Conservation (phyloP, 805 yeast genomes). For the Candida michaelii region DNA sequence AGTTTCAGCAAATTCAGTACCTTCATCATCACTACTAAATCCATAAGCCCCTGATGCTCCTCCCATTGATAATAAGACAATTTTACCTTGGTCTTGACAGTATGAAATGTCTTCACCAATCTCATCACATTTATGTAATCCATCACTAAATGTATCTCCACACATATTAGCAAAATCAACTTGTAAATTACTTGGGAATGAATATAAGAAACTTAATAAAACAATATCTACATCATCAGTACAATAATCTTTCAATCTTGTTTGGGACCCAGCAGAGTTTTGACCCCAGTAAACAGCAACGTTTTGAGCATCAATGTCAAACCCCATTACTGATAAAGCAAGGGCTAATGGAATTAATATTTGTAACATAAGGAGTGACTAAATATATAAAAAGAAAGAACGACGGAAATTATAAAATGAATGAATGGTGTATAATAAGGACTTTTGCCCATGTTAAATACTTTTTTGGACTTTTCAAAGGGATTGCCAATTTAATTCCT, state of each 20-base stretch:
- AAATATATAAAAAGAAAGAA: background rate
- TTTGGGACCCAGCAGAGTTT: constrained; percentile 33
- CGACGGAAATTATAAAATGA: background rate
- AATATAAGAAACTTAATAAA: constrained; percentile 65
- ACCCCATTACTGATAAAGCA: constrained; percentile 9
- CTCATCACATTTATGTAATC: constrained; percentile 39
- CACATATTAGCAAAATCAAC: constrained; percentile 52
- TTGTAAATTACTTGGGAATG: constrained; percentile 48
- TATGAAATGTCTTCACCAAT: constrained; percentile 62
- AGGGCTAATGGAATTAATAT: constrained; percentile 6
- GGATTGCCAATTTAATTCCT: background rate
- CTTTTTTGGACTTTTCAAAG: background rate
- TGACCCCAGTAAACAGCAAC: constrained; percentile 34
- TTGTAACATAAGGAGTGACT: constrained; percentile 11
- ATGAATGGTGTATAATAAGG: too few species aligned
- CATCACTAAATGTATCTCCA: constrained; percentile 38
- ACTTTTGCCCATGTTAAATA: background rate
- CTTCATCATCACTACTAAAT: constrained; percentile 44
- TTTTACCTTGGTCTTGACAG: constrained; percentile 80
- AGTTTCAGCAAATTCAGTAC: constrained; percentile 50
- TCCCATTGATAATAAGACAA: constrained; percentile 73
- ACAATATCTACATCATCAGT: constrained; percentile 69
- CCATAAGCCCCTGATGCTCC: constrained; percentile 44
- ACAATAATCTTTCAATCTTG: constrained; percentile 54
- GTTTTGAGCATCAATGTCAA: constrained; percentile 20